Evolutionary conservation across 2,329 filamentous ascomycete genomes (phyloP).

Genomic region (Hymenoscyphus scutula): DNA sequence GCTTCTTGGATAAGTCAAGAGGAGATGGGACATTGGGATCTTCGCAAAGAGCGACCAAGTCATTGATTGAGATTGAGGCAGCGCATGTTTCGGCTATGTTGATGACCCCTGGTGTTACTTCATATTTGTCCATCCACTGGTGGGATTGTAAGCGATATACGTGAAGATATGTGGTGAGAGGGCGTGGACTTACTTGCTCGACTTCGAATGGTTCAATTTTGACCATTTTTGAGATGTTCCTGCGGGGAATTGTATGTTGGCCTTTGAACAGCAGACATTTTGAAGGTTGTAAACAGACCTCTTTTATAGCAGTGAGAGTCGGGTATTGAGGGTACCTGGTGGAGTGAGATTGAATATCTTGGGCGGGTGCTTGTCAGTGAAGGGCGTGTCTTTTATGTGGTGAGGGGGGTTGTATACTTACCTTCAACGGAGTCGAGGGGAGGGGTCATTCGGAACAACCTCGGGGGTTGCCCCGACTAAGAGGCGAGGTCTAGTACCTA

Average conservation of each 20-base stretch:
- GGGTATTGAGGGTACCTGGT: background rate
- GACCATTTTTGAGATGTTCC: conserved; percentile 45
- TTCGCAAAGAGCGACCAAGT: conserved; percentile 59
- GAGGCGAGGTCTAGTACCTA: too few species aligned
- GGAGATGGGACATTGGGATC: conserved; percentile 46
- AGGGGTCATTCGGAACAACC: too few species aligned
- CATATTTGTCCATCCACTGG: conserved; percentile 63
- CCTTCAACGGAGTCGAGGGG: background rate
- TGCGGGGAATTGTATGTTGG: conserved; percentile 7
- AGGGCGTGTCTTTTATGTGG: background rate
- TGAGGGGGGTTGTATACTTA: background rate
- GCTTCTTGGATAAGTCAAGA: conserved; percentile 53
- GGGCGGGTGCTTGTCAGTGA: background rate
- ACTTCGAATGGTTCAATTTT: conserved; percentile 64
- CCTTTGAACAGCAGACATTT: background rate
- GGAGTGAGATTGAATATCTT: background rate
- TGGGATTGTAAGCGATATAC: background rate
- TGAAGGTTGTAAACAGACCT: background rate
- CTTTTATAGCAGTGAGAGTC: background rate
- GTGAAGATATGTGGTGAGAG: background rate
- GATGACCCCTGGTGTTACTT: conserved; percentile 53
- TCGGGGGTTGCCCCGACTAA: too few species aligned
- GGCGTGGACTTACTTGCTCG: conserved; percentile 55
- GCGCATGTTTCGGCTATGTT: conserved; percentile 82
- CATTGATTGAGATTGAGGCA: conserved; percentile 69